These are phyloP conservation scores for Abrus pulchellus DNA, from an alignment of 306 rosid species.

Conservation along the genomic window DNA sequence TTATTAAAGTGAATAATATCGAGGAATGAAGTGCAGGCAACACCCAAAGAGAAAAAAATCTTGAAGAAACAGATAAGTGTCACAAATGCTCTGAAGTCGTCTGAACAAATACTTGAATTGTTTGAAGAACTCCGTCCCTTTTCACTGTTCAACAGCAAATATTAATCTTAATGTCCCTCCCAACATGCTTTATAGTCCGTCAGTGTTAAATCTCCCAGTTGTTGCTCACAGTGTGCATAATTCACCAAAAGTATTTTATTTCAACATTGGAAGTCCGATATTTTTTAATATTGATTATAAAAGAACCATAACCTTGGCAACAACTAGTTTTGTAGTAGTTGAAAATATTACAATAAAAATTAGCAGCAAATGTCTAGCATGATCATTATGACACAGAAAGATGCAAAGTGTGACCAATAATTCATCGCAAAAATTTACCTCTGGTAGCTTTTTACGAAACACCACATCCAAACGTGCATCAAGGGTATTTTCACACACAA, in stretches of 20 bases:
- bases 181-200: slow-evolving; percentile 21
- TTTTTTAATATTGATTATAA: not conserved
- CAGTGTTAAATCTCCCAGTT: slow-evolving; percentile 26
- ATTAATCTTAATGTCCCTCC: slow-evolving; percentile 33
- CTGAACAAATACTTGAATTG: slow-evolving; percentile 35
- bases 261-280: not conserved
- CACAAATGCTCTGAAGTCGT: slow-evolving; percentile 1
- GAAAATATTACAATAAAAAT: slow-evolving; percentile 3
- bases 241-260: slow-evolving; percentile 17
- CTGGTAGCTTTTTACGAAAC: slow-evolving; percentile 94
- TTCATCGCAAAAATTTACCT: slow-evolving; percentile 58
- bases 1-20: not conserved
- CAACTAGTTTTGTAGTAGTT: slow-evolving; percentile 19
- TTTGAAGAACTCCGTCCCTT: slow-evolving; percentile 28
- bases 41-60: not conserved
- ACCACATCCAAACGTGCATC: slow-evolving; percentile 96
- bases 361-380: slow-evolving; percentile 36
- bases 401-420: slow-evolving; percentile 13
- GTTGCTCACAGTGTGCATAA: slow-evolving; percentile 32
- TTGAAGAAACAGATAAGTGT: not conserved
- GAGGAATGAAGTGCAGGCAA: slow-evolving; percentile 5
- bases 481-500: slow-evolving; percentile 91
- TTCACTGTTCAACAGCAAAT: slow-evolving; percentile 20
- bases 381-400: not conserved
- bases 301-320: slow-evolving; percentile 6